Evolutionary conservation across 2,329 filamentous ascomycete genomes (phyloP), one percentile per base, ranked within the genome.

Genomic region (Trichophyton simii): DNA sequence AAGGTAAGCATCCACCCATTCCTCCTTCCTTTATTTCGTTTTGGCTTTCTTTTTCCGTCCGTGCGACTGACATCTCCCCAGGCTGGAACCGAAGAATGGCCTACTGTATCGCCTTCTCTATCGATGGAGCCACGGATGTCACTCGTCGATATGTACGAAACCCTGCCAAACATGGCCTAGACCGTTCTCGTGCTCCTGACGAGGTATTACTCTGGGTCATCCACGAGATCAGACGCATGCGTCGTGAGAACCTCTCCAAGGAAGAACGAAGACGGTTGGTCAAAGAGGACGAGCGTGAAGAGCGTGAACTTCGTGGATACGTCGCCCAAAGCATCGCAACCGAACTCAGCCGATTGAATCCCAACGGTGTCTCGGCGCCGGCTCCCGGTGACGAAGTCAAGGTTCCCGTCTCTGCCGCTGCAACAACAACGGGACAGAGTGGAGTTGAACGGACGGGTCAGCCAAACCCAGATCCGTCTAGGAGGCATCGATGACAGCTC

Each of bases 31-130:
- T 22, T 28, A 34, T 25, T 57, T 67, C 64, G 61, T 57, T 54
- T 15, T 22, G n/a, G 58, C 34, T 28, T 22, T 28, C 41, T 25
- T 55, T 62, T 58, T 54, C 54, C 6, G 18, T 8, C 34, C 34
- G 34, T 38, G 11, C 61, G 13, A 46, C 48, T 63, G 28, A 63
- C 54, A 58, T 9, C 57, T 60, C 57, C 59, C 8, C 65, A 85
- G 83, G 91, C 63, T 99, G 94, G 94, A 86, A 87, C 67, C 94
- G 94, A 79, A 95, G 94, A 78, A 89, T 97, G 79, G 91, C 90
- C 0, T 99, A 99, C 76, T 96, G 91, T 77, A 86, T 99, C 63
- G 94, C 92, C 59, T 99, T 99, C 72, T 95, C 91, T 11, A 91
- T 89, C 62, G 94, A 99, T 64, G 94, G 84, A 61, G 83, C 82